A percentile compares a stretch with the other conserved stretches of the same genome.
These are phyloP conservation scores for Elsinoe ampelina DNA, from an alignment of 2,329 filamentous ascomycete species.

Conservation along the genomic window DNA sequence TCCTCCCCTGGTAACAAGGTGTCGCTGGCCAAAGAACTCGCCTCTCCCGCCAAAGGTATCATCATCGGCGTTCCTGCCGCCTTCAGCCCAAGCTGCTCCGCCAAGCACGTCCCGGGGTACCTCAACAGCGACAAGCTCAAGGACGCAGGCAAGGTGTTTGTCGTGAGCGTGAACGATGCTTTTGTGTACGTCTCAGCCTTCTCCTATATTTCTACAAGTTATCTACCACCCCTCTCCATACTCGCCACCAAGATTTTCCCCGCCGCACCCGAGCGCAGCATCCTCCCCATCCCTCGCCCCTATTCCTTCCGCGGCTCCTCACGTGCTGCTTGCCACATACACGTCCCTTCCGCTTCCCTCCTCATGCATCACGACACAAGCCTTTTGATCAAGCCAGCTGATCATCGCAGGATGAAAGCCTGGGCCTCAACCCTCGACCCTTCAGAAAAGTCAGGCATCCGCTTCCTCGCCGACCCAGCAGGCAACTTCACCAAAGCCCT, in stretches of 20 bases:
- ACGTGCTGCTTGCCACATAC: too few species aligned
- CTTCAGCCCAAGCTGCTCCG: constrained; percentile 51
- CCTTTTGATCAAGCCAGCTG: background rate
- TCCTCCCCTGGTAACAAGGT: constrained; percentile 86
- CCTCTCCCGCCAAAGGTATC: constrained; percentile 55
- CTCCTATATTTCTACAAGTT: background rate
- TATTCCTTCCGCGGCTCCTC: too few species aligned
- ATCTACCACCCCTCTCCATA: background rate
- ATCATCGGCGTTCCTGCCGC: constrained; percentile 69
- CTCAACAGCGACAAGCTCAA: constrained; percentile 70
- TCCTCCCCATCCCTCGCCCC: background rate
- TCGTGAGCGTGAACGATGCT: constrained; percentile 86
- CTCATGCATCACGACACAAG: too few species aligned
- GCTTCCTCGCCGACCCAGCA: constrained; percentile 77
- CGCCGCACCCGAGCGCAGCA: too few species aligned
- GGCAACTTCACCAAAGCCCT: constrained; percentile 73
- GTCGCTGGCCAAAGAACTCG: constrained; percentile 71
- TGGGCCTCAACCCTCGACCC: constrained; percentile 76
- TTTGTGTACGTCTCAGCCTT: constrained; percentile 59
- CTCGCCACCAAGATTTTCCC: background rate
- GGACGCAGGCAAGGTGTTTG: constrained; percentile 74
- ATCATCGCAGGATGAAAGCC: constrained; percentile 64
- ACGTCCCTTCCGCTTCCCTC: too few species aligned
- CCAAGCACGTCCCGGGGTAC: constrained; percentile 74
- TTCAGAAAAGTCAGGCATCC: constrained; percentile 62